phyloP scores from a whole-genome alignment of 345 rosid genomes.

The Gossypium australe region DNA sequence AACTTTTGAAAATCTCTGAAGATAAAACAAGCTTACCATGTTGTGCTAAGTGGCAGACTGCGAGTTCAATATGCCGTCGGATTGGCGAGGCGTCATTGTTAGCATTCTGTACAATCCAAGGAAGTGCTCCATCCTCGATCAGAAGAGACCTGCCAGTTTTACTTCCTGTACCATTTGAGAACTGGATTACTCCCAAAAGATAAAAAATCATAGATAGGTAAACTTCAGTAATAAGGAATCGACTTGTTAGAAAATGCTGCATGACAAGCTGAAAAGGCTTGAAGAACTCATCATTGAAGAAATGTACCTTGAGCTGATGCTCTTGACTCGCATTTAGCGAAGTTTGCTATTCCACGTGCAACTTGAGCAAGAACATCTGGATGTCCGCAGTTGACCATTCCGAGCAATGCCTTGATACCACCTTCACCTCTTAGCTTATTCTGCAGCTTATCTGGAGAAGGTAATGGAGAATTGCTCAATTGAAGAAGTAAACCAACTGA shows the following conservation, averaged over 20 bases:
- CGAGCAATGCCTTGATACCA: constrained; percentile 89
- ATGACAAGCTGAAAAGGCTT: neutral
- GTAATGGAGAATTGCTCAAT: neutral
- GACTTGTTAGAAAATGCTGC: neutral
- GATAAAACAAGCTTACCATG: constrained; percentile 48
- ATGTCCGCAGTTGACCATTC: constrained; percentile 90
- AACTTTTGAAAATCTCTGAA: neutral
- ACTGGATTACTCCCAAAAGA: neutral
- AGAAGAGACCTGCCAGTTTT: constrained; percentile 79
- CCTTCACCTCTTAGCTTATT: constrained; percentile 81
- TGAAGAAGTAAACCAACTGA: neutral
- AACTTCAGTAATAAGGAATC: neutral
- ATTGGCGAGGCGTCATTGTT: constrained; percentile 74
- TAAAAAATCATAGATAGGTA: neutral
- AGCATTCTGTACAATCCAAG: constrained; percentile 93
- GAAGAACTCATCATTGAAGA: neutral
- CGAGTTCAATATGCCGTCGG: constrained; percentile 83
- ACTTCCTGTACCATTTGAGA: constrained; percentile 45
- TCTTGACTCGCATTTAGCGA: constrained; percentile 98
- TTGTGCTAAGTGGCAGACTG: constrained; percentile 95
- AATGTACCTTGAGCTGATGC: constrained; percentile 77
- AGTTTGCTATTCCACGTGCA: constrained; percentile 98
- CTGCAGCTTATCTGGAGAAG: constrained; percentile 76
- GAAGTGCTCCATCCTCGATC: constrained; percentile 88
- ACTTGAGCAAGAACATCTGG: constrained; percentile 97